A percentile compares a stretch with the other conserved stretches of the same genome.
These are phyloP conservation scores for Colletotrichum cereale DNA, from an alignment of 2,329 filamentous ascomycete genomes.

Conservation along the genomic window DNA sequence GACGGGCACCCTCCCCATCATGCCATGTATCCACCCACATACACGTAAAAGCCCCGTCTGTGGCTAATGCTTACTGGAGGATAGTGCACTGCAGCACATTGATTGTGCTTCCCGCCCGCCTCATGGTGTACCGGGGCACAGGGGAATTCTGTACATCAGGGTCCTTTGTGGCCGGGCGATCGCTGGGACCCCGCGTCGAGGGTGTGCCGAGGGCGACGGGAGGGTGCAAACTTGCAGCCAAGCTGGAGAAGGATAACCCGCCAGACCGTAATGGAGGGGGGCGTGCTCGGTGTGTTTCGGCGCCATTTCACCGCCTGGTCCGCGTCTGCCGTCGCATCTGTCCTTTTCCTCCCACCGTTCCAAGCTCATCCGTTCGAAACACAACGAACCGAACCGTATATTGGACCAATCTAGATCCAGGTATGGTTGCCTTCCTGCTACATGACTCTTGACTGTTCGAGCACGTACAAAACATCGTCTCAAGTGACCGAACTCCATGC, in stretches of 20 bases:
- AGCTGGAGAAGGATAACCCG: constrained; percentile 31
- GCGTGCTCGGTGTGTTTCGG: constrained; percentile 38
- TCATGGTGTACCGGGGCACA: constrained; percentile 19
- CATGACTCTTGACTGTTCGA: constrained; percentile 19
- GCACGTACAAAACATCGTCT: constrained; percentile 28
- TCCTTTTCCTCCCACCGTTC: constrained; percentile 1
- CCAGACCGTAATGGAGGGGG: constrained; percentile 34
- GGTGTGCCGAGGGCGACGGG: constrained; percentile 16
- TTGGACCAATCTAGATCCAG: not conserved
- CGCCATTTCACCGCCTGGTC: constrained; percentile 35
- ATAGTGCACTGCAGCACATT: constrained; percentile 6
- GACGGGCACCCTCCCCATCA: not conserved
- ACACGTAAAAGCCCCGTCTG: not conserved
- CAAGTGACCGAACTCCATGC: constrained; percentile 26
- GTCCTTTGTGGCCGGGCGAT: constrained; percentile 38
- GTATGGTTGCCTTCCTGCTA: not conserved
- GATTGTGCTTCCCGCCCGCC: not conserved
- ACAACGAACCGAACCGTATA: constrained; percentile 18
- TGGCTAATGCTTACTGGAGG: constrained; percentile 33
- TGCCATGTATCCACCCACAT: not conserved
- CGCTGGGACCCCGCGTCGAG: constrained; percentile 25
- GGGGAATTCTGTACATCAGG: constrained; percentile 33
- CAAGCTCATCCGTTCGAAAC: not conserved
- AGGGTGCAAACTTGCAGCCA: constrained; percentile 22
- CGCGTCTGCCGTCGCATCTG: constrained; percentile 1